Evolutionary conservation across 2,329 filamentous ascomycete genomes (phyloP).

Genomic region (Tolypocladium sp.): DNA sequence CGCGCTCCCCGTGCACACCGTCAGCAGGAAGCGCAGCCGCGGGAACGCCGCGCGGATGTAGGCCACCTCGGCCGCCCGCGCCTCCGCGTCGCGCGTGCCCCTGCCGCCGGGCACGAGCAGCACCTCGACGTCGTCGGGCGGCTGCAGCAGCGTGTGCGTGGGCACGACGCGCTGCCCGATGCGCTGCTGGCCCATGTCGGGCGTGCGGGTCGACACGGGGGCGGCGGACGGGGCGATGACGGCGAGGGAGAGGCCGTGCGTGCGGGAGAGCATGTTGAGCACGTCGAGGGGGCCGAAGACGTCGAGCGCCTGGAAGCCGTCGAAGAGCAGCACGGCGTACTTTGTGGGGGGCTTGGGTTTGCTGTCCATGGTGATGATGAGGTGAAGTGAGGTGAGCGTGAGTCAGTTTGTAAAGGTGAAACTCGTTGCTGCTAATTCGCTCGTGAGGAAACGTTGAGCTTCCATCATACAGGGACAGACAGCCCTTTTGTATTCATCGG

Average conservation of each 20-base stretch:
- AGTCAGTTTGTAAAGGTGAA: not conserved
- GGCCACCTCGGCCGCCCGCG: constrained; percentile 17
- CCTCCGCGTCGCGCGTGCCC: constrained; percentile 17
- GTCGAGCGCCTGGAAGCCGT: constrained; percentile 27
- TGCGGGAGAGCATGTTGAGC: constrained; percentile 17
- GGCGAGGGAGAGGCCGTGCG: constrained; percentile 12
- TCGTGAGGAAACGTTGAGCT: not conserved
- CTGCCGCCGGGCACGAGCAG: constrained; percentile 29
- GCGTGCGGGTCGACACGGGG: constrained; percentile 17
- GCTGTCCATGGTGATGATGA: not conserved
- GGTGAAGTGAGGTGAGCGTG: not conserved
- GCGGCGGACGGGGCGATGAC: constrained; percentile 16
- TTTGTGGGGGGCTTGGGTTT: constrained; percentile 7
- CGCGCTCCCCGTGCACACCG: constrained; percentile 52
- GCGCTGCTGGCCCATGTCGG: constrained; percentile 1
- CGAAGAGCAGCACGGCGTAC: constrained; percentile 24
- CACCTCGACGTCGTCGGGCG: constrained; percentile 24
- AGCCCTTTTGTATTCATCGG: not conserved
- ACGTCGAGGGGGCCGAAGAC: constrained; percentile 29
- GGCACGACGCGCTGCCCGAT: constrained; percentile 21
- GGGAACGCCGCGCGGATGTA: constrained; percentile 34
- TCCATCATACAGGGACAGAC: not conserved
- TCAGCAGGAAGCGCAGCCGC: constrained; percentile 42
- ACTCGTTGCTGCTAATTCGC: not conserved
- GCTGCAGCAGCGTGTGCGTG: constrained; percentile 26